Conservation (phyloP, 2,329 filamentous ascomycete genomes). For the Aspergillus sp. region DNA sequence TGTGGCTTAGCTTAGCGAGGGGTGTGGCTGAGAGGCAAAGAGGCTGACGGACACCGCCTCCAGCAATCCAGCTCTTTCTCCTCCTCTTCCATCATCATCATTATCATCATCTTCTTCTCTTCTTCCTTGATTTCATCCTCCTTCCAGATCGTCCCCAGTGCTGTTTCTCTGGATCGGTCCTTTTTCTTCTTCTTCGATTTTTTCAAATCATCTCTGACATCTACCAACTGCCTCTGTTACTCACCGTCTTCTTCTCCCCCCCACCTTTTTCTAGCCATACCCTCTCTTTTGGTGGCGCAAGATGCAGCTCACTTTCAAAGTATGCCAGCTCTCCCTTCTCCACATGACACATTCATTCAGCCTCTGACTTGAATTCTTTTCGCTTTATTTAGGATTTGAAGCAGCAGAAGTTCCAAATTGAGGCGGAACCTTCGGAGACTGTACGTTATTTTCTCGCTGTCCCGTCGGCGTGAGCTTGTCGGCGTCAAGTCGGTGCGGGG, state of each 20-base stretch:
- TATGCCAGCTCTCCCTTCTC: constrained; percentile 28
- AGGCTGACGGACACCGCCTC: too few relatives aligned
- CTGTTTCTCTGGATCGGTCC: neutral
- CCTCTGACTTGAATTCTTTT: constrained; percentile 13
- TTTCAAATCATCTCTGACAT: too few relatives aligned
- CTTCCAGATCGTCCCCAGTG: too few relatives aligned
- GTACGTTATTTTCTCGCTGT: constrained; percentile 50
- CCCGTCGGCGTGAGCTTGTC: constrained; percentile 4
- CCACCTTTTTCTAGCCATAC: constrained; percentile 12
- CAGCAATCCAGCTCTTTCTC: neutral
- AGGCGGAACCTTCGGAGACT: constrained; percentile 86
- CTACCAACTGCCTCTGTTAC: neutral
- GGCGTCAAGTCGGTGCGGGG: constrained; percentile 25
- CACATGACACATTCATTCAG: constrained; percentile 3
- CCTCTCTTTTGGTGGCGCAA: constrained; percentile 36
- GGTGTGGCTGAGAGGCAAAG: neutral
- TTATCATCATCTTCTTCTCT: constrained; percentile 1
- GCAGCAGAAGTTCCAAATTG: constrained; percentile 96
- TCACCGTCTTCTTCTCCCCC: constrained; percentile 8
- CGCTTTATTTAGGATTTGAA: constrained; percentile 76
- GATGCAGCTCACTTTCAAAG: constrained; percentile 72
- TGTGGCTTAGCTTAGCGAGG: neutral
- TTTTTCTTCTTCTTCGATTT: neutral
- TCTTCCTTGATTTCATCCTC: neutral
- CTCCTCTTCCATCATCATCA: constrained; percentile 1